Evolutionary conservation across 2,329 filamentous ascomycete genomes (phyloP), one percentile per base, ranked within the genome.

Genomic region (Sclerotiophoma versabilis): DNA sequence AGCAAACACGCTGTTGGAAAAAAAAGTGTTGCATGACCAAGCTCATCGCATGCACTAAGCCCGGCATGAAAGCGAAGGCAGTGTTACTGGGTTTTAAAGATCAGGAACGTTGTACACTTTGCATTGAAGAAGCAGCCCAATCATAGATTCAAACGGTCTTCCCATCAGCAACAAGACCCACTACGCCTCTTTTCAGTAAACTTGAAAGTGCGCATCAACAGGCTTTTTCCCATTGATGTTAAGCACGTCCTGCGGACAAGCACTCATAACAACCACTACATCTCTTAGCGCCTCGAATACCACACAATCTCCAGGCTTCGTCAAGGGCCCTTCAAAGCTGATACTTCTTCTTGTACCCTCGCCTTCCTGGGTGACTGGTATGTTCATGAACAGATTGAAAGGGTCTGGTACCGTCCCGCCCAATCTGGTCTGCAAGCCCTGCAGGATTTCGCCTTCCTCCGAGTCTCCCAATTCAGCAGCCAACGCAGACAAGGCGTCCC

Each of bases 231-330:
- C 73, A 55, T 80, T 80, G 57, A 80, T 79, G 2, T 70, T 74
- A 9, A 75, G 62, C 5, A 80, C 69, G 60, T 80, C 77, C 49
- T 79, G 75, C 19, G 78, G 78, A 64, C 79, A 81, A 4, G 78
- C 76, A 57, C 73, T 77, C 79, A 80, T 80, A 17, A 79, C 75
- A 2, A 80, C 74, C 9, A 79, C 77, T 2, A 80, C 65, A 60
- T 81, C 77, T 36, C 77, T 70, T 57, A 79, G 68, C 27, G 79
- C 79, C 53, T 73, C 70, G 15, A 81, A 64, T 1, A 75, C 69
- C 1, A 81, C 75, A 61, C 75, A 80, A 45, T 80, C 77, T 22
- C 77, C 77, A 8, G 64, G 43, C 45, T 77, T 77, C 19, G 72
- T 69, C 15, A 73, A 66, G 1, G 79, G 76, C 26, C 64, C 63